These are phyloP conservation scores for Heliamphora pulchella DNA, from an alignment of 179 eudicot genomes.

Conservation along the genomic window DNA sequence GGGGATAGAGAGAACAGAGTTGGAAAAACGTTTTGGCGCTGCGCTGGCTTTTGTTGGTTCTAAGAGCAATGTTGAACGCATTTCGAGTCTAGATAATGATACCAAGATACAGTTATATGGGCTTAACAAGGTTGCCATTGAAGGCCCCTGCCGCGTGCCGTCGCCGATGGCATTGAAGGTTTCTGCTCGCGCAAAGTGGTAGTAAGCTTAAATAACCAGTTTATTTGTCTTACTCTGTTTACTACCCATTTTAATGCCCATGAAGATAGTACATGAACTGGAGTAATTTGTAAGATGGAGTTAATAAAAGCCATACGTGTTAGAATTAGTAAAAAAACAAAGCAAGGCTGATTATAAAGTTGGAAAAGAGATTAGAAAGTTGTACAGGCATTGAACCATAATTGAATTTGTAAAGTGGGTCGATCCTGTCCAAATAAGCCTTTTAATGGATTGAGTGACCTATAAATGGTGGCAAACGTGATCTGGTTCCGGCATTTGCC, in stretches of 20 bases:
- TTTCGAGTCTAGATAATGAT: constrained; percentile 23
- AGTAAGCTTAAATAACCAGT: constrained; percentile 7
- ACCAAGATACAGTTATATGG: constrained; percentile 41
- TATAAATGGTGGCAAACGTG: no score
- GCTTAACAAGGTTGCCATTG: constrained; percentile 57
- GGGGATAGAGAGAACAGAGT: constrained; percentile 62
- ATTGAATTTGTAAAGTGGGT: no score
- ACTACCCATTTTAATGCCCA: neutral
- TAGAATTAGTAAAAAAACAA: neutral
- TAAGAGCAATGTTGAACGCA: constrained; percentile 25
- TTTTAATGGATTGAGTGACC: no score
- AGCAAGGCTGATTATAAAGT: neutral
- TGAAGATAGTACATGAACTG: neutral
- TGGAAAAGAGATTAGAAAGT: neutral
- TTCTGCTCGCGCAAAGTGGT: constrained; percentile 64
- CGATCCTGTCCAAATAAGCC: no score
- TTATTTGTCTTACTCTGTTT: neutral
- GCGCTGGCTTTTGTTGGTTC: constrained; percentile 40
- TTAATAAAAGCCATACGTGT: no score
- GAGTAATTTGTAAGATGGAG: neutral
- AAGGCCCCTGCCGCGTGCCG: constrained; percentile 50
- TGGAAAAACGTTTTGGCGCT: constrained; percentile 51
- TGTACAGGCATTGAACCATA: no score
- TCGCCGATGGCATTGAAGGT: constrained; percentile 65
- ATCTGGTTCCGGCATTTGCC: no score